phyloP scores from a whole-genome alignment of 2,329 filamentous ascomycete species.

The Aspergillus calidoustus region DNA sequence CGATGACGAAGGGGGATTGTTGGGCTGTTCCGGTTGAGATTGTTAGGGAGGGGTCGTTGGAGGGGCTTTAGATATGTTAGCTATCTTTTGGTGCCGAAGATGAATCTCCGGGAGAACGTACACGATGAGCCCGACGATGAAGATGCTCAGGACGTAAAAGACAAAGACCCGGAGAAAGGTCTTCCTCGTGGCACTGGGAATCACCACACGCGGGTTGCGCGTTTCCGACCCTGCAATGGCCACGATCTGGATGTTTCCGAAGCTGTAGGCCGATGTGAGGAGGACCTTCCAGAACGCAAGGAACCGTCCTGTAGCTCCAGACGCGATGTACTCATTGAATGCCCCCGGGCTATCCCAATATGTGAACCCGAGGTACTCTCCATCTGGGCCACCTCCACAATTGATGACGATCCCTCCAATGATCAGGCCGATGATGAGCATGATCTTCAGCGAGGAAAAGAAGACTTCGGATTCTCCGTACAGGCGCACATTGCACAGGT shows the following conservation, averaged over 20 bases:
- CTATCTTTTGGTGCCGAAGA: too few relatives aligned
- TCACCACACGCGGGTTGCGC: background rate
- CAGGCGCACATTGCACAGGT: background rate
- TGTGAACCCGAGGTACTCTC: conserved; percentile 21
- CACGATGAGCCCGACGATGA: background rate
- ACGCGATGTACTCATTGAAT: conserved; percentile 19
- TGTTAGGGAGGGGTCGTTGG: conserved; percentile 2
- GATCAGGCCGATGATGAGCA: conserved; percentile 26
- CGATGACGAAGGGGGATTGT: background rate
- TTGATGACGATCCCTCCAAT: conserved; percentile 23
- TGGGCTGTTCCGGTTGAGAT: background rate
- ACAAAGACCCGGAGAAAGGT: background rate
- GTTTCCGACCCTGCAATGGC: conserved; percentile 8
- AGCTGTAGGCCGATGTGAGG: background rate
- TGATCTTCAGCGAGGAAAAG: conserved; percentile 24
- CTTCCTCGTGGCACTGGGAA: background rate
- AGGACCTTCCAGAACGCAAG: conserved; percentile 24
- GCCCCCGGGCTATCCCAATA: conserved; percentile 24
- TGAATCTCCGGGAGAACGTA: background rate
- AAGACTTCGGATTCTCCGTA: conserved; percentile 24
- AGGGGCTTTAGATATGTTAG: background rate
- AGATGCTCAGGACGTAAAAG: conserved; percentile 2
- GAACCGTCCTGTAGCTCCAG: conserved; percentile 25
- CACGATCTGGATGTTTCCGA: background rate
- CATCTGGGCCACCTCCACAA: conserved; percentile 23